Base-by-base conservation (phyloP, 306 rosid species). In the Purshia tridentata region DNA sequence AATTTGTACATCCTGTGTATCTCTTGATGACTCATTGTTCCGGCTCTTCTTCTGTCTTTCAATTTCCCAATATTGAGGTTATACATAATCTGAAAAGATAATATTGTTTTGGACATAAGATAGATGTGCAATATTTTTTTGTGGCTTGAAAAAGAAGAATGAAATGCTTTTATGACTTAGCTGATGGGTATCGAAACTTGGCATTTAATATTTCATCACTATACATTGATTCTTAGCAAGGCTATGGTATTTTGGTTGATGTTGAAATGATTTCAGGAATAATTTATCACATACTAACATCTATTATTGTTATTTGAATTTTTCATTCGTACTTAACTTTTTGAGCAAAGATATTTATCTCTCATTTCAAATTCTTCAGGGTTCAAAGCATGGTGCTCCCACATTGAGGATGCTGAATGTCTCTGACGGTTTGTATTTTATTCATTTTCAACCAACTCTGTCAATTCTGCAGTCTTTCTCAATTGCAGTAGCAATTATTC, bases 391-490 rank as follows among this genome's bases (percentile, higher is more conserved):
- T 64, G 76, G 77, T 64, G 49, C 76, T 75, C 84, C 96, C 50
- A 48, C 91, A 20, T 77, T 90, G 84, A 92, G 99, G 96, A 88
- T 91, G 86, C 81, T 87, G 83, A 88, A 88, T 77, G 89, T 95
- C 77, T 90, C 67, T 4, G 84, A 90, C 67, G 97, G 84, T 76
- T 73, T 95, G 73, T 84, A 95, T 82, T 90, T 82, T 52, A 76
- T 92, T 79, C 92, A 92, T 82, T 92, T 82, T 78, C 86, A 88
- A 54, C 83, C 55, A 8, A 82, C 84, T 65, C 77, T 95, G 42
- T 91, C 96, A 9, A 75, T 84, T 52, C 86, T 95, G 65, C 98
- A 95, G 82, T 85, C 93, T 70, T 90, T 95, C 83, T 90, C 98
- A 65, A 86, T 95, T 12, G 96, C 97, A 3, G 92, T 92, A 76